A percentile compares a stretch with the other conserved stretches of the same genome.
Evolutionary conservation across 2,329 filamentous ascomycete genomes (phyloP).

Genomic region (Fusarium coffeatum): DNA sequence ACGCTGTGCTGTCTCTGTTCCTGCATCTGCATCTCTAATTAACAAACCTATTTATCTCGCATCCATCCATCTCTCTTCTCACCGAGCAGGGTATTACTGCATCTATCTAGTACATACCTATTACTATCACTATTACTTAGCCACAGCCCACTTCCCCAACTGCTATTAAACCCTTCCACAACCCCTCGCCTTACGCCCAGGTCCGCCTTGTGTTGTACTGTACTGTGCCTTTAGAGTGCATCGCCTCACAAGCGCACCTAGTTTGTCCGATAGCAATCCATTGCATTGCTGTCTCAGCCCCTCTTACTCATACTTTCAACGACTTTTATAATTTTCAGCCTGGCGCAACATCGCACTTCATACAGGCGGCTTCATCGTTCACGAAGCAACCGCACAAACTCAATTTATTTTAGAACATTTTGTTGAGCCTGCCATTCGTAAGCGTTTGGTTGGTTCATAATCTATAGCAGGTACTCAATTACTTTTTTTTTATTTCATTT

Average conservation of each 20-base stretch:
- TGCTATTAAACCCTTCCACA: conserved; percentile 33
- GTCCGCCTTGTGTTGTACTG: conserved; percentile 9
- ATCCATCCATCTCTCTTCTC: background rate
- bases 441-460: conserved; percentile 39
- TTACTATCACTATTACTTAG: conserved; percentile 12
- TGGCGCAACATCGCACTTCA: conserved; percentile 35
- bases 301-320: conserved; percentile 39
- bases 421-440: conserved; percentile 29
- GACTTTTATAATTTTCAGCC: conserved; percentile 36
- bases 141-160: conserved; percentile 37
- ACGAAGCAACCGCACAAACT: conserved; percentile 28
- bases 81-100: background rate
- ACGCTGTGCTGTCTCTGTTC: conserved; percentile 41
- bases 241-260: conserved; percentile 35
- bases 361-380: conserved; percentile 32
- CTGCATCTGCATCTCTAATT: conserved; percentile 25
- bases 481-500: conserved; percentile 18
- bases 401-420: conserved; percentile 12
- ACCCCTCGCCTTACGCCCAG: conserved; percentile 19
- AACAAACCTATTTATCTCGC: background rate
- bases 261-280: conserved; percentile 12
- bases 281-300: conserved; percentile 17
- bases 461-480: conserved; percentile 43
- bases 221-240: conserved; percentile 18
- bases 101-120: background rate